Conservation (phyloP, 1,284 basidiomycete species). For the Tilletia caries region DNA sequence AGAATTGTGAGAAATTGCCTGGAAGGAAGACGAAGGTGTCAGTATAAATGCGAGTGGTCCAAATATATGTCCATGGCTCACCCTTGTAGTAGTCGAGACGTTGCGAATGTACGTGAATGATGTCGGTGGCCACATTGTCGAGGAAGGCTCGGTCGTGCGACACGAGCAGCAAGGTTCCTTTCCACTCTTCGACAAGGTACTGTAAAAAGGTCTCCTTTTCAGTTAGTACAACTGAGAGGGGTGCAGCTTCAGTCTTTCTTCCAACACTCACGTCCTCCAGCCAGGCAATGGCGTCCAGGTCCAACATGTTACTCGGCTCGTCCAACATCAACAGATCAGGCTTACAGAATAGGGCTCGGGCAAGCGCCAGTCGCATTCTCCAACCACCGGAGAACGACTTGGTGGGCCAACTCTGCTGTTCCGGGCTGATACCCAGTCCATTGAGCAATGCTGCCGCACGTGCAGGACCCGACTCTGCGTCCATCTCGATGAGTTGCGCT, state of each 20-base stretch:
- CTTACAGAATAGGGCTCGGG: slow-evolving; percentile 92
- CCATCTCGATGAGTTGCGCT: slow-evolving; percentile 86
- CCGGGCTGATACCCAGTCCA: slow-evolving; percentile 85
- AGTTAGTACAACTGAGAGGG: background rate
- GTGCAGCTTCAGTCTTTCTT: background rate
- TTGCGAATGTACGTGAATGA: slow-evolving; percentile 92
- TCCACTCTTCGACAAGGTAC: slow-evolving; percentile 79
- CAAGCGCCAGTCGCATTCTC: slow-evolving; percentile 99
- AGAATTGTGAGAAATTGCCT: slow-evolving; percentile 98
- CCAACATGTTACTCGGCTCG: slow-evolving; percentile 78
- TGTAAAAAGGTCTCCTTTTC: background rate
- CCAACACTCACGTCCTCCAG: slow-evolving; percentile 37
- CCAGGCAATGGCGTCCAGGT: slow-evolving; percentile 61
- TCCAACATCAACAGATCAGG: slow-evolving; percentile 50
- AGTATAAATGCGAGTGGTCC: slow-evolving; percentile 9
- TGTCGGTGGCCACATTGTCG: slow-evolving; percentile 95
- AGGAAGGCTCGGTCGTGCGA: slow-evolving; percentile 98
- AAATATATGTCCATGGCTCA: background rate
- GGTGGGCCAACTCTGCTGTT: slow-evolving; percentile 65
- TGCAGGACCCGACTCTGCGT: slow-evolving; percentile 92
- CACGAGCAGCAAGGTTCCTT: slow-evolving; percentile 88
- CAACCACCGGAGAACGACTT: slow-evolving; percentile 95
- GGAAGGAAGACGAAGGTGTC: slow-evolving; percentile 59
- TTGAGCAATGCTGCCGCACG: slow-evolving; percentile 84
- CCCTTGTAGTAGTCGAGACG: slow-evolving; percentile 72